phyloP scores from a whole-genome alignment of 2,329 filamentous ascomycete species.

The Paecilomyces dactylethromorphus region DNA sequence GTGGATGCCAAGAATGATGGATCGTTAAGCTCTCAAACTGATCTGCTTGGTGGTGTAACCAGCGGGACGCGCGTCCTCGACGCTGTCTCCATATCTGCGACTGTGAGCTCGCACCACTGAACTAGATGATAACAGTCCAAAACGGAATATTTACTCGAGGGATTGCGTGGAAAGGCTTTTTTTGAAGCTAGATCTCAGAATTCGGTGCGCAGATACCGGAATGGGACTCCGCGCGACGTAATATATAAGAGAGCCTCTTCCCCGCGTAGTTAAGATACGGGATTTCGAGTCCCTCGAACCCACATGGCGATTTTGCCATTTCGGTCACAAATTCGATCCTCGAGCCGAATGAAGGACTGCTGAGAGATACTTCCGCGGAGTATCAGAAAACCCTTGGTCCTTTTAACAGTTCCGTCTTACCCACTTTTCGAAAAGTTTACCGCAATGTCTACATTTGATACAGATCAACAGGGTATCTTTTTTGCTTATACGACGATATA shows the following conservation, averaged over 20 bases:
- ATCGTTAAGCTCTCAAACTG: not conserved
- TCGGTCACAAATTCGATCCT: not conserved
- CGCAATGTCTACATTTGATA: not conserved
- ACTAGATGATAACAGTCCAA: not conserved
- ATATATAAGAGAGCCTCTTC: not conserved
- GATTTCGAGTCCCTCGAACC: not conserved
- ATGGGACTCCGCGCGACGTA: not conserved
- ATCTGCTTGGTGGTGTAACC: not conserved
- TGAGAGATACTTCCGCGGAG: not conserved
- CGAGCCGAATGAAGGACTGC: not conserved
- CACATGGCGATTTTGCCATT: not conserved
- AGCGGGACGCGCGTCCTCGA: not conserved
- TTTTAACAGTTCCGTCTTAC: not conserved
- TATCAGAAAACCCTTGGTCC: not conserved
- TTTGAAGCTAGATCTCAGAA: not conserved
- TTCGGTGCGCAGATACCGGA: not conserved
- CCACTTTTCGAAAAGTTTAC: not conserved
- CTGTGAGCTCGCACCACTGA: not conserved
- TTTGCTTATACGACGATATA: not conserved
- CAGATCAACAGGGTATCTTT: not conserved
- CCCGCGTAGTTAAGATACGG: not conserved
- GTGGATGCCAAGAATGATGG: not conserved
- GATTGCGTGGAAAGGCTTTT: not conserved
- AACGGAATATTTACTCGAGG: not conserved
- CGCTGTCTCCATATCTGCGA: not conserved